Base-by-base conservation (phyloP, 2,329 filamentous ascomycete species). In the Sodiomyces alkalinus region DNA sequence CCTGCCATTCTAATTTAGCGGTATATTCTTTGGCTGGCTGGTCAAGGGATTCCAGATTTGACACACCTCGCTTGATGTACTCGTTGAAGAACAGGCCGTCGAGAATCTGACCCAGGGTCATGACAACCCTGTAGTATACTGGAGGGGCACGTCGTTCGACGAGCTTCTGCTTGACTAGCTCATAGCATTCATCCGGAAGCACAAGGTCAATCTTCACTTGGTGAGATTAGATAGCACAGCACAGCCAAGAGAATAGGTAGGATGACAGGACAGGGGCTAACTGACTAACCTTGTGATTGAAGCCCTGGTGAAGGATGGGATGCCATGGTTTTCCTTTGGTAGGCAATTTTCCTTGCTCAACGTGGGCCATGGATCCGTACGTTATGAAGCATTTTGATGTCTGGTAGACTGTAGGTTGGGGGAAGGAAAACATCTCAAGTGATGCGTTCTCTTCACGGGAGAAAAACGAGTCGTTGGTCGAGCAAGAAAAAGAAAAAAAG, bases 21-120 rank as follows among this genome's bases (percentile, higher is more conserved):
- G 5, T 10, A 19, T 5, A 26, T 14, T 21, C 47, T 14, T 55
- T n/a, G n/a, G n/a, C n/a, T n/a, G n/a, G n/a, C n/a, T n/a, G n/a
- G n/a, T n/a, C n/a, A n/a, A n/a, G n/a, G n/a, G n/a, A n/a, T n/a
- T n/a, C n/a, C n/a, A n/a, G n/a, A n/a, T n/a, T n/a, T n/a, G n/a
- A n/a, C n/a, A n/a, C n/a, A 80, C 80, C 80, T 34, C 64, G 66
- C 50, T 92, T 92, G 39, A 96, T 75, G 46, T 92, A 86, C 23
- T 74, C 62, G n/a, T 69, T 77, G 43, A 93, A 85, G 42, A 94
- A 92, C 0, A 74, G 68, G 1, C 71, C 69, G 19, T 78, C 64
- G 1, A 96, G 48, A 5, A 96, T 46, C 33, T 82, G 73, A 7
- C 64, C 64, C 7, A 93, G 61, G 4, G 71, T 69, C 66, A 92